A percentile compares a stretch with the other conserved stretches of the same genome.
Conservation (phyloP, 371 early-diverging fungal genomes). For the Lichtheimia hyalospora region DNA sequence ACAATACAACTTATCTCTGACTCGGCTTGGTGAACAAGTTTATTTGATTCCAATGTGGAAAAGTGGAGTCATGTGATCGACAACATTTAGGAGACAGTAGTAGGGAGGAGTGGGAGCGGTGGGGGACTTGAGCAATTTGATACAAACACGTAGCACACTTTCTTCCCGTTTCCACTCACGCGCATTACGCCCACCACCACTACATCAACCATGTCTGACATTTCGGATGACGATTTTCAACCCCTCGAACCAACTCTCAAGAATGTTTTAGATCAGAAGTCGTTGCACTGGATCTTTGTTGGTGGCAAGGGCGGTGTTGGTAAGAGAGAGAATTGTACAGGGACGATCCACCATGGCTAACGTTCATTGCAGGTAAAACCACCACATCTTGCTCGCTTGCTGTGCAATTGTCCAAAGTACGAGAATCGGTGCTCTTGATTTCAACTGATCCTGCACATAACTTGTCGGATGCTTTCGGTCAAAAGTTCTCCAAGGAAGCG, state of each 20-base stretch:
- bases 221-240: slow-evolving; percentile 62
- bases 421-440: slow-evolving; percentile 94
- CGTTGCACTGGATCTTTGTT: slow-evolving; percentile 97
- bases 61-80: no score
- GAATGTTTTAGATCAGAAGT: slow-evolving; percentile 93
- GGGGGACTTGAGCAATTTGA: no score
- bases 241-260: slow-evolving; percentile 83
- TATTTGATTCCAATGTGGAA: no score
- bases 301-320: slow-evolving; percentile 99
- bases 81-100: no score
- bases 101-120: no score
- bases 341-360: not conserved
- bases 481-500: slow-evolving; percentile 96
- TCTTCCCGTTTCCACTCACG: no score
- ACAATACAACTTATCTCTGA: no score
- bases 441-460: slow-evolving; percentile 99
- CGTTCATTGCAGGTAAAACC: slow-evolving; percentile 54
- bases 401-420: slow-evolving; percentile 86
- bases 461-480: slow-evolving; percentile 97
- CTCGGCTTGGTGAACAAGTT: no score
- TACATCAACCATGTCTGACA: slow-evolving; percentile 37
- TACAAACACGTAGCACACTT: no score
- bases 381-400: slow-evolving; percentile 84
- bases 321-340: slow-evolving; percentile 43
- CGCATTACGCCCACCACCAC: no score